Conservation (phyloP, 345 rosid species). For the Arabidopsis thaliana region DNA sequence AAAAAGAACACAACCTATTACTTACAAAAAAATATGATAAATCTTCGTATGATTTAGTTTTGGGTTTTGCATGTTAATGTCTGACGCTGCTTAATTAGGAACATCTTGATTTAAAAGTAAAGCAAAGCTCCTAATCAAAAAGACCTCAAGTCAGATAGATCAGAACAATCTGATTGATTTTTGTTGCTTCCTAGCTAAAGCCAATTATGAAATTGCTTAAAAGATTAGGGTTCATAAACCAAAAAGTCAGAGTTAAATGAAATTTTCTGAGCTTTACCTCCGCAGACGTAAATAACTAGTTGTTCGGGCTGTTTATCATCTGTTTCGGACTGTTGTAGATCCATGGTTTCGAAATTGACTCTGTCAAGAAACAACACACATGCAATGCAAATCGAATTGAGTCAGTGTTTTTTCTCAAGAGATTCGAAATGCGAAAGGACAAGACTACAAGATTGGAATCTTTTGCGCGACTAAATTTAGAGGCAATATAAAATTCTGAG, state of each 20-base stretch:
- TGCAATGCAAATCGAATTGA: neutral
- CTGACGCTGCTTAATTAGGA: too few species aligned
- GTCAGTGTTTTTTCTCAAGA: neutral
- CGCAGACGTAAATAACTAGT: conserved; percentile 76
- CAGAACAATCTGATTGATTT: too few species aligned
- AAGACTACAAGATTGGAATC: too few species aligned
- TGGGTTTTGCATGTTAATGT: too few species aligned
- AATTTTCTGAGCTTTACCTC: conserved; percentile 51
- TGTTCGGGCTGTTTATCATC: conserved; percentile 56
- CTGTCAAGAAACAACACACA: conserved; percentile 1
- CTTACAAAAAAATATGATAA: neutral
- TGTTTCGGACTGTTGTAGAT: conserved; percentile 48
- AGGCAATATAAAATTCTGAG: too few species aligned
- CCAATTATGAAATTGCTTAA: too few species aligned
- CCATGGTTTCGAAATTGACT: conserved; percentile 52
- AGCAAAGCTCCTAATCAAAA: too few species aligned
- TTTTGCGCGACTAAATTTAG: too few species aligned
- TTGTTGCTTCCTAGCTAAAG: too few species aligned
- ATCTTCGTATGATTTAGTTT: neutral
- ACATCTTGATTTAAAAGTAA: too few species aligned
- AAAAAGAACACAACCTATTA: neutral
- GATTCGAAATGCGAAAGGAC: neutral
- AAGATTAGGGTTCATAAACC: too few species aligned
- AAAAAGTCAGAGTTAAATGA: neutral
- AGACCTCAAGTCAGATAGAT: too few species aligned